Evolutionary conservation across 768 basidiomycete species (phyloP).

Genomic region (Suillus weaverae): DNA sequence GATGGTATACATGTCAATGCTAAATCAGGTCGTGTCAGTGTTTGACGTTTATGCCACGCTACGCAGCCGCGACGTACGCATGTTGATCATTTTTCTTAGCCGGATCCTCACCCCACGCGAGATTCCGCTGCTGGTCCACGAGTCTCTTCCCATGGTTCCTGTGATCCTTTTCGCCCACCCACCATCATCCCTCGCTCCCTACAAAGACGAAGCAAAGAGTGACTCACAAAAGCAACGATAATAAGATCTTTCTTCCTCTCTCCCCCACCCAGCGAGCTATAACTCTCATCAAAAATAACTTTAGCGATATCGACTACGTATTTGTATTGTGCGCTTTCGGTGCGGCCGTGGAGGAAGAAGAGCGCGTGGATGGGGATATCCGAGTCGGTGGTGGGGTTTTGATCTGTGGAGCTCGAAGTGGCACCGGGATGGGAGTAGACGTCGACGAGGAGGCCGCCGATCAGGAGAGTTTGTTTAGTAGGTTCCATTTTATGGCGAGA

Average conservation of each 20-base stretch:
- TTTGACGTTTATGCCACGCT: no score
- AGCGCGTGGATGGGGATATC: conserved; percentile 23
- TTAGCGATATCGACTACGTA: conserved; percentile 18
- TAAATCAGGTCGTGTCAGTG: conserved; percentile 6
- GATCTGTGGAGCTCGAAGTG: background rate
- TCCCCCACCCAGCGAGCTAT: conserved; percentile 7
- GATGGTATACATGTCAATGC: conserved; percentile 32
- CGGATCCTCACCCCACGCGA: conserved; percentile 26
- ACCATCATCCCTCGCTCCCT: background rate
- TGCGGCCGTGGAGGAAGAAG: conserved; percentile 31
- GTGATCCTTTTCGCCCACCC: conserved; percentile 24
- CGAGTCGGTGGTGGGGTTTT: no score
- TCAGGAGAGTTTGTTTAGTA: conserved; percentile 12
- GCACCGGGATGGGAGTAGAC: conserved; percentile 21
- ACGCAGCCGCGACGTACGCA: conserved; percentile 23
- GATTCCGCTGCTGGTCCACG: conserved; percentile 23
- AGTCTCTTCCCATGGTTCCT: conserved; percentile 33
- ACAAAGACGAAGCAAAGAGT: no score
- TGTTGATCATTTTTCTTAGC: conserved; percentile 24
- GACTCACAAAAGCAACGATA: conserved; percentile 28
- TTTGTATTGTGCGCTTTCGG: background rate
- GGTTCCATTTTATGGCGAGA: background rate
- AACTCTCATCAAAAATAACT: conserved; percentile 22
- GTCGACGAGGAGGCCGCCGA: conserved; percentile 29
- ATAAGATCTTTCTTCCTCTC: conserved; percentile 27